Evolutionary conservation across 306 rosid species (phyloP), one percentile per base, ranked within the genome.

Genomic region (Cucurbita pepo): DNA sequence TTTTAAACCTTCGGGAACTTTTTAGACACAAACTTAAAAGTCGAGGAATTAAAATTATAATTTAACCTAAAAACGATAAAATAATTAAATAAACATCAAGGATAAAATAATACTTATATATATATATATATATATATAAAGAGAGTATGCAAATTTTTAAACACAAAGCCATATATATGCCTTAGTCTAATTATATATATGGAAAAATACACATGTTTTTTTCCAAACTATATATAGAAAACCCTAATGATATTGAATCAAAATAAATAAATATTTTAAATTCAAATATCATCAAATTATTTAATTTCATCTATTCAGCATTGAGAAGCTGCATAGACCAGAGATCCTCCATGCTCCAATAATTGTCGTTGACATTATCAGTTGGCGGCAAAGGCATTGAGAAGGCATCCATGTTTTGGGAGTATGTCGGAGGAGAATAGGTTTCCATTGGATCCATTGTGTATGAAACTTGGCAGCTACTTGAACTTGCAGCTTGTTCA

Each of bases 301-400:
- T 44, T 5, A 1, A 4, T 45, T 67, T 3, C 0, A 21, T 19
- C 43, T 22, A 56, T 77, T 86, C 86, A 43, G 83, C 84, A 73
- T 82, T 83, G 73, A 88, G 85, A 69, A 88, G 79, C 63, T 88
- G 90, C 87, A 88, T 86, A 7, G 94, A 80, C 94, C 94, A 88
- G 74, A 88, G 55, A 71, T 88, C 94, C 83, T 88, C 94, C 85
- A 88, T 86, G 86, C 69, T 86, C 94, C 94, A 88, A 44, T 81
- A 86, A 76, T 69, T 83, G 55, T 40, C 80, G 69, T 79, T 83
- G 38, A 79, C 64, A 61, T 60, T 37, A 30, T 72, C 80, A 56
- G 72, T 9, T 10, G 82, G 67, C 10, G 76, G 79, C 7, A 79
- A 78, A 59, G 64, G 72, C n/a, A 77, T 7, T 36, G 80, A 77